Evolutionary conservation across 805 yeast species (phyloP), one percentile per base, ranked within the genome.

Genomic region (Yarrowia sp.): DNA sequence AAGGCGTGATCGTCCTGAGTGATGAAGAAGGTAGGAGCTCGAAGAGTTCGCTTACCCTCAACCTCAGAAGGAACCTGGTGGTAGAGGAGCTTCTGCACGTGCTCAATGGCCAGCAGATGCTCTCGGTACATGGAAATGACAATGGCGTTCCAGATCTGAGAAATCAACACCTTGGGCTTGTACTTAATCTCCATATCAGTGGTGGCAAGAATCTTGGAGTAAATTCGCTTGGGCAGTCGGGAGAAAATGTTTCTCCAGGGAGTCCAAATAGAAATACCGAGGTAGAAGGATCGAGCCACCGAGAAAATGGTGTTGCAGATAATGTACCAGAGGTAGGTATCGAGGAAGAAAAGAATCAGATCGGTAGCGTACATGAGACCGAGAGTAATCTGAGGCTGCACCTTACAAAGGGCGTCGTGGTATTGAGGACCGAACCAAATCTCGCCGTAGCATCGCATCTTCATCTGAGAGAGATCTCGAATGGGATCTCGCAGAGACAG

Each of bases 181-280:
- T 94, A 94, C 80, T 94, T 93, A 74, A 93, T 90, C 80, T 94
- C 98, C 99, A 96, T 93, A 75, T 94, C 98, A 68, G 97, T 89
- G 35, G 99, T 94, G 49, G 98, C 98, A 77, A 94, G 84, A 68
- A 94, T 87, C 84, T 94, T 94, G 62, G 97, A 90, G 81, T 94
- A 96, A 68, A 94, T 90, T 85, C 99, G 90, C 86, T 94, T 94
- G 74, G 99, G 99, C 74, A 94, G 80, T 77, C 99, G 87, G 61
- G 97, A 86, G 81, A 93, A 94, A 69, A 94, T 92, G 76, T 96
- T 94, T 84, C 98, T 90, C 99, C 99, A 94, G 66, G 99, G 99
- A 41, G 99, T 94, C 81, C 92, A 85, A 68, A 94, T 93, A 47
- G 99, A 94, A 70, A 94, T 92, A 87, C 99, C 99, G 76, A 96